Conservation (phyloP, 2,329 filamentous ascomycete genomes). For the Aspergillus tanneri region DNA sequence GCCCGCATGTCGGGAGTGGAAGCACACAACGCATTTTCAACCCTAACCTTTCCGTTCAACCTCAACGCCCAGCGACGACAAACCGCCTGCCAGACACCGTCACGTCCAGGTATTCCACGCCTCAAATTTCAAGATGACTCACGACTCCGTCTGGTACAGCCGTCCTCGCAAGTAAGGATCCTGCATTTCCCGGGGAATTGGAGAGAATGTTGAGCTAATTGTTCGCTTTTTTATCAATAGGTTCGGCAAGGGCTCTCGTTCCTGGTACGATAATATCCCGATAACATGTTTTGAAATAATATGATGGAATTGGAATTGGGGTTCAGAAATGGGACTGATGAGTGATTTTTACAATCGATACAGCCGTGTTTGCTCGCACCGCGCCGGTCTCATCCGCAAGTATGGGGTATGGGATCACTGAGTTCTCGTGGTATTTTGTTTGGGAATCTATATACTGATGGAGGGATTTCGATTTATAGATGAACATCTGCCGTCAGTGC, state of each 20-base stretch:
- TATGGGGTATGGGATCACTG: conserved; percentile 63
- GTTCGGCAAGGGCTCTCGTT: conserved; percentile 86
- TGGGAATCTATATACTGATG: conserved; percentile 16
- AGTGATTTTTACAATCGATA: conserved; percentile 21
- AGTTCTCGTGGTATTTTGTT: not conserved
- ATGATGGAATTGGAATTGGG: not conserved
- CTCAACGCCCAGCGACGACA: conserved; percentile 38
- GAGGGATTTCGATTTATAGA: conserved; percentile 27
- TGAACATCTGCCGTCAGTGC: conserved; percentile 65
- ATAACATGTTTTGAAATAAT: not conserved
- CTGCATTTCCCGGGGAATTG: not conserved
- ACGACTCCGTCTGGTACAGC: conserved; percentile 99
- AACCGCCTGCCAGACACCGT: conserved; percentile 37
- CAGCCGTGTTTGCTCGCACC: conserved; percentile 87
- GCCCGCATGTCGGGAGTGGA: conserved; percentile 20
- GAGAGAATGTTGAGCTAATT: conserved; percentile 22
- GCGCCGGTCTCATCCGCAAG: conserved; percentile 99
- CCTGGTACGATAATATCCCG: conserved; percentile 67
- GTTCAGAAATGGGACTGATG: conserved; percentile 20
- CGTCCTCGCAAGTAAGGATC: conserved; percentile 78
- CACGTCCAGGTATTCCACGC: conserved; percentile 29
- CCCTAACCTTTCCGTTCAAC: conserved; percentile 31
- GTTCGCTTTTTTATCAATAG: conserved; percentile 20
- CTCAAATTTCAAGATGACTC: conserved; percentile 65
- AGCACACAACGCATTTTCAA: conserved; percentile 39